Conservation (phyloP, 192 early-diverging fungal genomes). For the Thoreauomyces humboldtii region DNA sequence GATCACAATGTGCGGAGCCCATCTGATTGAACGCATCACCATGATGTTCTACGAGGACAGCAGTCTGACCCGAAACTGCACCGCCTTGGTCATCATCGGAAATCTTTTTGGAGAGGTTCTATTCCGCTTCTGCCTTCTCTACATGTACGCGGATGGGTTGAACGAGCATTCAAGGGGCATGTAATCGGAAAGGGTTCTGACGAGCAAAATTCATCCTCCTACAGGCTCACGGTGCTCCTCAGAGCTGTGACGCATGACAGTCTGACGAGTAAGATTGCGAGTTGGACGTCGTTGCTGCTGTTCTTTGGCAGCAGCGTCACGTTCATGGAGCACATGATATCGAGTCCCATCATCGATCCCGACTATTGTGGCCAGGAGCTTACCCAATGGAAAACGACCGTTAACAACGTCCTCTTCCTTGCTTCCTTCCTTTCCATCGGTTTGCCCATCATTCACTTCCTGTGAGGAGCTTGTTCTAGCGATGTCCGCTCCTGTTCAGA, state of each 20-base stretch:
- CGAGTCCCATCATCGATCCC: neutral
- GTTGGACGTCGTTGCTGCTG: neutral
- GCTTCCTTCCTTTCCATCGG: slow-evolving; percentile 1
- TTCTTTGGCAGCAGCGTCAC: neutral
- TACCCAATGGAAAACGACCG: neutral
- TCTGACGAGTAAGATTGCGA: neutral
- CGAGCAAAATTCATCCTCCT: too few species aligned
- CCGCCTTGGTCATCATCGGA: slow-evolving; percentile 15
- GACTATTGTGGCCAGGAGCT: neutral
- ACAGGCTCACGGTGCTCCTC: too few species aligned
- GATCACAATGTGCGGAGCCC: slow-evolving; percentile 7
- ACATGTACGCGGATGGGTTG: too few species aligned
- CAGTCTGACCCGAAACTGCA: slow-evolving; percentile 13
- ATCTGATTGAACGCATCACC: slow-evolving; percentile 16
- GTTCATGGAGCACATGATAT: slow-evolving; percentile 15
- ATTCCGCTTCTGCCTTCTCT: slow-evolving; percentile 7
- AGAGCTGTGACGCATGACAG: too few species aligned
- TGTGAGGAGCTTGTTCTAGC: neutral
- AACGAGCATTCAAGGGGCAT: too few species aligned
- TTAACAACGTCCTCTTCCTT: slow-evolving; percentile 22
- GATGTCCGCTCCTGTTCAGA: neutral
- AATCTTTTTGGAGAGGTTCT: slow-evolving; percentile 17
- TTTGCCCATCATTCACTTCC: slow-evolving; percentile 8
- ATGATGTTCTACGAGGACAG: slow-evolving; percentile 26
- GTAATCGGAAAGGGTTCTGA: too few species aligned